Conservation (phyloP, 768 basidiomycete genomes). For the Tephrocybe sp. region DNA sequence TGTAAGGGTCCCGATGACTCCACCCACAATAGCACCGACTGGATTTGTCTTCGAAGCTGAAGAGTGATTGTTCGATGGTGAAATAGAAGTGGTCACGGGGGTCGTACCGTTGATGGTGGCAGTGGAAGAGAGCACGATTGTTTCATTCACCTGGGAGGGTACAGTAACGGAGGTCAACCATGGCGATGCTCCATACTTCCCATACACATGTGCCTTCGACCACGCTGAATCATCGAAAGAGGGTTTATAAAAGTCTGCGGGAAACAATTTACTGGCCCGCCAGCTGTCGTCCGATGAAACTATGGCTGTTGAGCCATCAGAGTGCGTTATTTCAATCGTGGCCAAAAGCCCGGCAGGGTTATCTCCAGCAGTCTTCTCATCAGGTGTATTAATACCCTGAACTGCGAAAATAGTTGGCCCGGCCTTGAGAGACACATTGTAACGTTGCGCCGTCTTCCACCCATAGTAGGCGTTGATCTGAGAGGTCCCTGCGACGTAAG, state of each 20-base stretch:
- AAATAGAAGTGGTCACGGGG: background rate
- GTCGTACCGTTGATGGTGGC: background rate
- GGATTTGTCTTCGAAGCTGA: background rate
- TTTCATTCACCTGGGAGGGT: background rate
- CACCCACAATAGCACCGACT: constrained; percentile 1
- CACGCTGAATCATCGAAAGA: constrained; percentile 22
- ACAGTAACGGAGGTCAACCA: constrained; percentile 8
- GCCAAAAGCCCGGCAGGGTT: constrained; percentile 26
- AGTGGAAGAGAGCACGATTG: background rate
- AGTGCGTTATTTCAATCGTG: constrained; percentile 22
- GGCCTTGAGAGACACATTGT: constrained; percentile 17
- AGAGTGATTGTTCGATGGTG: background rate
- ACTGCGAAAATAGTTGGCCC: constrained; percentile 24
- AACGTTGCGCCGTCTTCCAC: constrained; percentile 24
- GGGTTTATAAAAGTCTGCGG: constrained; percentile 20
- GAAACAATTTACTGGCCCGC: constrained; percentile 20
- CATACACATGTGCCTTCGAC: constrained; percentile 14
- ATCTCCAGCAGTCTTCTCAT: constrained; percentile 15
- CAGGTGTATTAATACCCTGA: constrained; percentile 21
- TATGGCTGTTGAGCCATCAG: constrained; percentile 22
- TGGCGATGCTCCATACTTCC: constrained; percentile 21
- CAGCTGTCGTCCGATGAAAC: constrained; percentile 23
- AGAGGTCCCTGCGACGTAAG: constrained; percentile 14
- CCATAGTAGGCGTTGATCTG: constrained; percentile 7
- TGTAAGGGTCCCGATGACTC: background rate